Conservation (phyloP, 192 early-diverging fungal genomes). For the Coemansia sp. region DNA sequence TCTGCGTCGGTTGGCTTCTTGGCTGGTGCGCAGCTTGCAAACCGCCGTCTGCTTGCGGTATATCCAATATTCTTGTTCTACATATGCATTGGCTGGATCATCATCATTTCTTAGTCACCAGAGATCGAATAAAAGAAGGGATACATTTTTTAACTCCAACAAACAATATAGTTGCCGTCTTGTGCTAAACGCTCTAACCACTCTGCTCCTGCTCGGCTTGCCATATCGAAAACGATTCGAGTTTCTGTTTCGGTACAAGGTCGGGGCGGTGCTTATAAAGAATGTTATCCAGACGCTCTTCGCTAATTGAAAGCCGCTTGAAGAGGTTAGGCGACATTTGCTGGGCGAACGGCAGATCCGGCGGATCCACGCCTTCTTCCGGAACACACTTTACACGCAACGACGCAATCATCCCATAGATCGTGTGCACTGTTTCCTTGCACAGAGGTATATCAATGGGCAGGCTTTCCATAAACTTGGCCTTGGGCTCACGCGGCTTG, state of each 20-base stretch:
- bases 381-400: slow-evolving; percentile 25
- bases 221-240: background rate
- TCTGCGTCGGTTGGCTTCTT: slow-evolving; percentile 93
- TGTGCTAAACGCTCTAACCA: background rate
- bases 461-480: slow-evolving; percentile 34
- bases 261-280: slow-evolving; percentile 28
- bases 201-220: background rate
- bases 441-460: slow-evolving; percentile 34
- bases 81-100: slow-evolving; percentile 92
- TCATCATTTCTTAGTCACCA: slow-evolving; percentile 65
- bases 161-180: no score
- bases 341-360: slow-evolving; percentile 34
- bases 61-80: slow-evolving; percentile 97
- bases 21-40: slow-evolving; percentile 79
- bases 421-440: slow-evolving; percentile 28
- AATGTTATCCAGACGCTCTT: slow-evolving; percentile 32
- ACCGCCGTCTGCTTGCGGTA: slow-evolving; percentile 81
- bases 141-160: background rate
- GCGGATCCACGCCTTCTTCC: slow-evolving; percentile 12
- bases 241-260: slow-evolving; percentile 19
- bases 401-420: slow-evolving; percentile 27
- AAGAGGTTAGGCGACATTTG: slow-evolving; percentile 17
- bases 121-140: background rate
- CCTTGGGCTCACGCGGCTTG: slow-evolving; percentile 7
- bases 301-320: slow-evolving; percentile 27